Conservation (phyloP, 192 early-diverging fungal species). For the Podila clonocystis region DNA sequence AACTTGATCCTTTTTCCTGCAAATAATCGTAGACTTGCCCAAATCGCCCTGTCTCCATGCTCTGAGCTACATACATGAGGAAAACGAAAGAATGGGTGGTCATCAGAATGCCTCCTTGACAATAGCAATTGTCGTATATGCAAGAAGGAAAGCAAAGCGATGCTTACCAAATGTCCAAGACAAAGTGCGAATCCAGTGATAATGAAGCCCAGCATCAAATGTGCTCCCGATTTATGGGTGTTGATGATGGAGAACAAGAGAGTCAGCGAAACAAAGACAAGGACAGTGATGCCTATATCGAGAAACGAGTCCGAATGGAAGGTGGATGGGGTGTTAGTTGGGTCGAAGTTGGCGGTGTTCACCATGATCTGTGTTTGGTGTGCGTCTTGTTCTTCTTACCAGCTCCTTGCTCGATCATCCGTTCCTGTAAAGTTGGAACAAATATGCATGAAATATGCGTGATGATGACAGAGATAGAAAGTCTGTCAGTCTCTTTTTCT, state of each 20-base stretch:
- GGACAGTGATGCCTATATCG: constrained; percentile 21
- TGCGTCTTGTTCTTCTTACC: constrained; percentile 4
- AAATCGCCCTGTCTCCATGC: constrained; percentile 50
- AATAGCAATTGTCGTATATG: background rate
- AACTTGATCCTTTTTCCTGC: background rate
- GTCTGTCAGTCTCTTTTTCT: constrained; percentile 1
- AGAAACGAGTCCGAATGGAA: background rate
- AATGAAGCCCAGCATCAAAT: constrained; percentile 43
- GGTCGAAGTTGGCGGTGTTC: background rate
- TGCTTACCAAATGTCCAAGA: constrained; percentile 36
- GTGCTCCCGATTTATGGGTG: constrained; percentile 48
- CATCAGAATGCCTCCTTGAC: background rate
- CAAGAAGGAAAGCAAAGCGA: too few species aligned
- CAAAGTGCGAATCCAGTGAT: constrained; percentile 51
- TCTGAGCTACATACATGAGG: constrained; percentile 20
- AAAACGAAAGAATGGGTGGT: background rate
- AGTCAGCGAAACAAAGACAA: constrained; percentile 43
- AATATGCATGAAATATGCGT: background rate
- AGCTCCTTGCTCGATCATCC: constrained; percentile 50
- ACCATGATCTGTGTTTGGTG: too few species aligned
- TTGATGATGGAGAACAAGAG: constrained; percentile 50
- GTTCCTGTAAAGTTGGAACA: constrained; percentile 16
- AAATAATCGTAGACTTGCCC: constrained; percentile 10
- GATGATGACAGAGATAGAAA: background rate
- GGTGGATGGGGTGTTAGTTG: background rate